Evolutionary conservation across 1,139 yeast genomes (phyloP).

Genomic region (Kurtzmaniella quercitrusa): DNA sequence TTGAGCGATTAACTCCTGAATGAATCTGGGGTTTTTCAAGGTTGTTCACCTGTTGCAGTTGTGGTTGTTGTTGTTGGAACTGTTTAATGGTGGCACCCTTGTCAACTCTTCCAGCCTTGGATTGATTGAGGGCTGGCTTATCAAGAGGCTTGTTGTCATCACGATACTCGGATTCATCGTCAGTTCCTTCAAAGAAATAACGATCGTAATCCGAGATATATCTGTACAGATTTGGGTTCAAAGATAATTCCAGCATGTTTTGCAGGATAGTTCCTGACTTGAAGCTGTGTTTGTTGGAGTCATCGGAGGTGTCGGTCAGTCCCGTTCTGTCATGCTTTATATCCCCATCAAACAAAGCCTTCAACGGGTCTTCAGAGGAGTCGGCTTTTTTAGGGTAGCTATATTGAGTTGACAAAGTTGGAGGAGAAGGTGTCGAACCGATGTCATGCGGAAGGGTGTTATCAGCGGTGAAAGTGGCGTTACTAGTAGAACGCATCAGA

Average conservation of each 20-base stretch:
- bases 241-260: constrained; percentile 6
- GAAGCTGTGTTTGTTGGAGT: constrained; percentile 1
- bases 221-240: constrained; percentile 12
- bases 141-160: neutral
- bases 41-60: neutral
- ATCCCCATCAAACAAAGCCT: neutral
- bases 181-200: constrained; percentile 27
- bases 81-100: neutral
- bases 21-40: constrained; percentile 11
- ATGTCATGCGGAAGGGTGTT: neutral
- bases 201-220: constrained; percentile 35
- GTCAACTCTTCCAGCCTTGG: neutral
- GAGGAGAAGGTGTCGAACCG: neutral
- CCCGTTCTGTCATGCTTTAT: neutral
- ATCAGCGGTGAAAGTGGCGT: neutral
- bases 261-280: constrained; percentile 6
- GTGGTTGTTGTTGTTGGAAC: neutral
- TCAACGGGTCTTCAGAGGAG: neutral
- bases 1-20: constrained; percentile 9
- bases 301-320: constrained; percentile 1
- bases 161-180: constrained; percentile 11
- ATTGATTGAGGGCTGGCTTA: neutral
- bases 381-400: neutral
- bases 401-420: neutral
- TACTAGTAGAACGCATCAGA: neutral